Conservation (phyloP, 495 filamentous ascomycete genomes). For the Aspergillus bridgeri region DNA sequence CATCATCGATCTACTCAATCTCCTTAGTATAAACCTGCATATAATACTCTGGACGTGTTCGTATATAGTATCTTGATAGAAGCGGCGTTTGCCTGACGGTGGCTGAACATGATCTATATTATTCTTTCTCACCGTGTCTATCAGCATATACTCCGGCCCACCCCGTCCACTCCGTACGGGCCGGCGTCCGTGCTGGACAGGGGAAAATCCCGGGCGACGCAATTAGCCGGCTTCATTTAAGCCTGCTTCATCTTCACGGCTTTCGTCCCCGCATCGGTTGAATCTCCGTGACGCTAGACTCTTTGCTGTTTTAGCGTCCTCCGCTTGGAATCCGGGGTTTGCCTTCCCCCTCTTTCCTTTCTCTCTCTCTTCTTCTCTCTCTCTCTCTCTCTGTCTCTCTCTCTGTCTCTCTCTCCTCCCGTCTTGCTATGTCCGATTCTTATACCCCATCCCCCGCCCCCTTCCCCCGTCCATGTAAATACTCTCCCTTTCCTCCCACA, state of each 20-base stretch:
- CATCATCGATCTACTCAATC: too few relatives aligned
- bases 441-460: too few relatives aligned
- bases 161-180: conserved; percentile 8
- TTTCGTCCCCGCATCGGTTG: conserved; percentile 20
- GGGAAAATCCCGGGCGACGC: conserved; percentile 18
- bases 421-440: too few relatives aligned
- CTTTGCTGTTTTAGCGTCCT: neutral
- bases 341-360: conserved; percentile 8
- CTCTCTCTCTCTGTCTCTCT: conserved; percentile 10
- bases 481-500: conserved; percentile 1
- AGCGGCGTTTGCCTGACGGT: too few relatives aligned
- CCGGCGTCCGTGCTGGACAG: conserved; percentile 16
- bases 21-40: too few relatives aligned
- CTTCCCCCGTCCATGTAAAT: conserved; percentile 12
- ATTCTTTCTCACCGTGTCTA: too few relatives aligned
- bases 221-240: conserved; percentile 4
- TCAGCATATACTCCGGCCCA: too few relatives aligned
- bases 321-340: conserved; percentile 3
- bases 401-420: neutral
- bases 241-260: neutral
- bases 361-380: conserved; percentile 6
- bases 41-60: too few relatives aligned
- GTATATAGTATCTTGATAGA: too few relatives aligned
- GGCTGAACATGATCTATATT: too few relatives aligned
- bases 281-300: conserved; percentile 7